phyloP scores from a whole-genome alignment of 177 flowering plant genomes.

The Tripterygium wilfordii region DNA sequence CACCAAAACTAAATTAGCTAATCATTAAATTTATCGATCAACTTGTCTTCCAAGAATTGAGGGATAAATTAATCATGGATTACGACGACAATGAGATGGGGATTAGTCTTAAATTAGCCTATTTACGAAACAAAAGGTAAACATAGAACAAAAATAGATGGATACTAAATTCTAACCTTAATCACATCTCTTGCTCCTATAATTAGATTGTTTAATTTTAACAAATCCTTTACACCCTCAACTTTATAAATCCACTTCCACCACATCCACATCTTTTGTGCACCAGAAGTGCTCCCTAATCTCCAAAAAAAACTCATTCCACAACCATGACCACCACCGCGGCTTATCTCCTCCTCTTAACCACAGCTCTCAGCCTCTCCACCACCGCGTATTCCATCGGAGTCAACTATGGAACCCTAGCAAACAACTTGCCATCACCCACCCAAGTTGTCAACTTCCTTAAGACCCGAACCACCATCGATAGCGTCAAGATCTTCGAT shows the following conservation, averaged over 20 bases:
- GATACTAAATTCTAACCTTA: too few relatives aligned
- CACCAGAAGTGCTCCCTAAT: not conserved
- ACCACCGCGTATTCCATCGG: slow-evolving; percentile 26
- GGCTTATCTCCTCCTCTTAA: slow-evolving; percentile 1
- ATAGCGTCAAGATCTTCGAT: slow-evolving; percentile 44
- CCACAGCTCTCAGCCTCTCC: slow-evolving; percentile 11
- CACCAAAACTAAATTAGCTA: too few relatives aligned
- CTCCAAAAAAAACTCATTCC: not conserved
- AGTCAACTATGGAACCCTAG: slow-evolving; percentile 49
- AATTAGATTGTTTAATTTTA: too few relatives aligned
- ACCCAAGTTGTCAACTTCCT: slow-evolving; percentile 38
- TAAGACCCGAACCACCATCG: slow-evolving; percentile 27
- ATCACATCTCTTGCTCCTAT: too few relatives aligned
- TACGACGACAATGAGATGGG: too few relatives aligned
- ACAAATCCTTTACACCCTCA: too few relatives aligned
- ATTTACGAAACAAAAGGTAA: too few relatives aligned
- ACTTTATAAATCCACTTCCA: not conserved
- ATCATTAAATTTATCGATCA: too few relatives aligned
- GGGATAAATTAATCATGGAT: too few relatives aligned
- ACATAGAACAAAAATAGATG: too few relatives aligned
- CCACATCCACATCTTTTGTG: not conserved
- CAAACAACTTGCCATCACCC: slow-evolving; percentile 43
- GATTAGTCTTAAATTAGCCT: too few relatives aligned
- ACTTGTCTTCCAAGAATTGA: too few relatives aligned
- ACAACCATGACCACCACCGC: slow-evolving; percentile 3